Evolutionary conservation across 441 rosid species (phyloP).

Genomic region (Hura crepitans): DNA sequence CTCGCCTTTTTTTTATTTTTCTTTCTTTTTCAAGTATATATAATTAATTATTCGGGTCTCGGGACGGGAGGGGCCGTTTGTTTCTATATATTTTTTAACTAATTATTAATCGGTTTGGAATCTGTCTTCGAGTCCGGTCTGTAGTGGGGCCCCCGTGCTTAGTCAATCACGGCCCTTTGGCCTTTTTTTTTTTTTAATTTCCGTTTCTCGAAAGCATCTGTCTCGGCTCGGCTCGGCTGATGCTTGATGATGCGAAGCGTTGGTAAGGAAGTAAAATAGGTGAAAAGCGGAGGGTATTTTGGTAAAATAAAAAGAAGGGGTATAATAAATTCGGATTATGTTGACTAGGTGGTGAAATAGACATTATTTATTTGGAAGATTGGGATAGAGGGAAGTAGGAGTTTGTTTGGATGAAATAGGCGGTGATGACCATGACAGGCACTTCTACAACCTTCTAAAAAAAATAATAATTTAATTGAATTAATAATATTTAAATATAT

Average conservation of each 20-base stretch:
- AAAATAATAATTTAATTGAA: no score
- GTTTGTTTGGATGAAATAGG: no score
- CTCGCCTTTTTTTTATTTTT: conserved; percentile 22
- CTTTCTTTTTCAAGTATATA: neutral
- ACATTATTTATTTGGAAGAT: no score
- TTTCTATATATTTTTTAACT: neutral
- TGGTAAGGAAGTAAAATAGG: no score
- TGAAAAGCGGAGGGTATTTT: no score
- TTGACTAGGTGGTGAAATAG: neutral
- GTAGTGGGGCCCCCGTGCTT: conserved; percentile 39
- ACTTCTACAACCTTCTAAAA: no score
- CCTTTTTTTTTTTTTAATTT: neutral
- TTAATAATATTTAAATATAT: no score
- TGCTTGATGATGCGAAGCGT: neutral
- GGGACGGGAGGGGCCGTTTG: neutral
- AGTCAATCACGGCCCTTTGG: conserved; percentile 52
- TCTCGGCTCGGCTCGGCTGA: conserved; percentile 30
- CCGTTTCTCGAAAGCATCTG: neutral
- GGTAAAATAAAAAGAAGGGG: conserved; percentile 8
- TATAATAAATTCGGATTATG: neutral
- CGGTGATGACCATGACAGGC: no score
- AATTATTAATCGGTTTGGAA: conserved; percentile 37
- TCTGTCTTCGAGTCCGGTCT: conserved; percentile 41
- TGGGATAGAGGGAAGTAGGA: no score
- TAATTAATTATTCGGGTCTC: neutral